A percentile compares a stretch with the other conserved stretches of the same genome.
Evolutionary conservation across 2,329 filamentous ascomycete genomes (phyloP).

Genomic region (Akanthomyces lecanii): DNA sequence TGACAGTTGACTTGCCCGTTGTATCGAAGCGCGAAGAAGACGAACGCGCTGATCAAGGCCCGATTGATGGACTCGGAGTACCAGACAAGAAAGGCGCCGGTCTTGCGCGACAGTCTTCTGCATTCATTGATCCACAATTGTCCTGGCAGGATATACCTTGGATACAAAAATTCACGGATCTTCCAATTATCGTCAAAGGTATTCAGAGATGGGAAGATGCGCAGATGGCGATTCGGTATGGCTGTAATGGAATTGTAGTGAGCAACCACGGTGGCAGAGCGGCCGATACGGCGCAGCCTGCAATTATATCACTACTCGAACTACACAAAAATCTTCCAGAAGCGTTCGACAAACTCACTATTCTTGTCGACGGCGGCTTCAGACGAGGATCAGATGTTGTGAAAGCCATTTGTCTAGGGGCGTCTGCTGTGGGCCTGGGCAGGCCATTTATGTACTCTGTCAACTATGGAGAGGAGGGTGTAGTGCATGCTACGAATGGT

Average conservation of each 20-base stretch:
- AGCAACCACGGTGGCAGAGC: slow-evolving; percentile 43
- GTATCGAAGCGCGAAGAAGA: slow-evolving; percentile 21
- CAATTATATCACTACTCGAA: slow-evolving; percentile 37
- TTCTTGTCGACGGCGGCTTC: slow-evolving; percentile 40
- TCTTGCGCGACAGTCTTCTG: slow-evolving; percentile 9
- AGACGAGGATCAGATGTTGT: slow-evolving; percentile 40
- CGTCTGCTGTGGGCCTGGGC: slow-evolving; percentile 42
- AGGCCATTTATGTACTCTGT: slow-evolving; percentile 41
- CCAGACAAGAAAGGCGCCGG: slow-evolving; percentile 13
- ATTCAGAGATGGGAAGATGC: slow-evolving; percentile 40
- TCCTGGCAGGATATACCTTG: slow-evolving; percentile 51
- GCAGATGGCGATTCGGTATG: slow-evolving; percentile 31
- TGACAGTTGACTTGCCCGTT: slow-evolving; percentile 17
- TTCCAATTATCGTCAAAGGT: slow-evolving; percentile 47
- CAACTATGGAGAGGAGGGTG: slow-evolving; percentile 41
- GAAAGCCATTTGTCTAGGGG: slow-evolving; percentile 40
- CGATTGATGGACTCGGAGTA: background rate
- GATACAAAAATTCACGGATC: slow-evolving; percentile 43
- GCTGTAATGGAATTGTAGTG: slow-evolving; percentile 39
- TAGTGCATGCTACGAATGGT: slow-evolving; percentile 38
- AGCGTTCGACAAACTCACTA: slow-evolving; percentile 34
- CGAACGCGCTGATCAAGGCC: slow-evolving; percentile 17
- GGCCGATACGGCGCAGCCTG: slow-evolving; percentile 34
- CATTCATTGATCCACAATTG: slow-evolving; percentile 17
- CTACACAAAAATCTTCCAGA: slow-evolving; percentile 37